Conservation (phyloP, 192 early-diverging fungal genomes). For the Entomortierella chlamydospora region DNA sequence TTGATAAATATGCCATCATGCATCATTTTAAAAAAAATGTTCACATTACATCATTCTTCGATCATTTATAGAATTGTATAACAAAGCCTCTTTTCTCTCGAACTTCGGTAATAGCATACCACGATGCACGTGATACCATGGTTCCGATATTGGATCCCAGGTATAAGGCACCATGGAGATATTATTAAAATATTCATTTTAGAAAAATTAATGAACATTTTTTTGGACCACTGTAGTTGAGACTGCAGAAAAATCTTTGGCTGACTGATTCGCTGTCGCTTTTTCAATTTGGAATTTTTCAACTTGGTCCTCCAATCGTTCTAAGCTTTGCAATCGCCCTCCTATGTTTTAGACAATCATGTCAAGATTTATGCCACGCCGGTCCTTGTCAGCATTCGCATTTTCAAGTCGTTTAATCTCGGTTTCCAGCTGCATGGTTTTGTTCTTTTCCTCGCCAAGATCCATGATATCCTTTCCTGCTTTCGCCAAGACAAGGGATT, state of each 20-base stretch:
- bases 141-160: too few species aligned
- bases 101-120: too few species aligned
- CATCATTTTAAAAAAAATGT: too few species aligned
- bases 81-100: too few species aligned
- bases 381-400: conserved; percentile 16
- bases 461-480: conserved; percentile 9
- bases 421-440: conserved; percentile 9
- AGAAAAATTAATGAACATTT: too few species aligned
- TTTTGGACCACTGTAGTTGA: too few species aligned
- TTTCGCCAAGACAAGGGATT: neutral
- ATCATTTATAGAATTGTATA: too few species aligned
- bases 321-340: conserved; percentile 1
- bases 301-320: conserved; percentile 13
- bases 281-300: conserved; percentile 1
- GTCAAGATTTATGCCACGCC: conserved; percentile 7
- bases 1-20: too few species aligned
- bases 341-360: conserved; percentile 14
- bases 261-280: neutral
- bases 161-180: too few species aligned
- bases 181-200: too few species aligned
- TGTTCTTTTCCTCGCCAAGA: conserved; percentile 11
- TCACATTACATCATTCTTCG: too few species aligned
- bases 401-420: conserved; percentile 33
- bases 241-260: conserved; percentile 9
- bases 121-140: too few species aligned